Percentiles rank a stretch among this genome's conserved stretches.
These are phyloP conservation scores for Hypoxylon sp. DNA, from an alignment of 2,329 filamentous ascomycete genomes.

Conservation along the genomic window DNA sequence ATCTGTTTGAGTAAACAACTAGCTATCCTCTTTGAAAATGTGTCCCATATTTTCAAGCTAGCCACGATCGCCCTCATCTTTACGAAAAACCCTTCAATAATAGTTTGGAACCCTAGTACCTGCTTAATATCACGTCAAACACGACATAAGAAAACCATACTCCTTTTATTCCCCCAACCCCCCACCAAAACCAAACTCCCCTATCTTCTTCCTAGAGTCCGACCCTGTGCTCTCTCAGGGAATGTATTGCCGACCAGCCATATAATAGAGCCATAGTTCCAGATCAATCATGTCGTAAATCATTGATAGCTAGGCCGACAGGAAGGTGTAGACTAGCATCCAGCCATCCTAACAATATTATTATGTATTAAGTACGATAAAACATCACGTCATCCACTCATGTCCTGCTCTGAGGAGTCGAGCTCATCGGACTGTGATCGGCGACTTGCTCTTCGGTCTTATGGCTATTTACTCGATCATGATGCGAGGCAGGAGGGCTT, in stretches of 20 bases:
- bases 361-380: not conserved
- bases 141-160: not conserved
- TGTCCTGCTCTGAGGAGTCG: conserved; percentile 24
- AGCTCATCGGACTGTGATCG: conserved; percentile 25
- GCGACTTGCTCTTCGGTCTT: conserved; percentile 6
- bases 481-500: conserved; percentile 21
- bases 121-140: not conserved
- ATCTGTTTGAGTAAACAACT: not conserved
- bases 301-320: not conserved
- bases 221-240: not conserved
- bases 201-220: not conserved
- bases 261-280: not conserved
- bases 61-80: not conserved
- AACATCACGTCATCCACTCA: conserved; percentile 1
- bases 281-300: no score
- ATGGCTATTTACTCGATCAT: conserved; percentile 26
- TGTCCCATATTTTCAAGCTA: not conserved
- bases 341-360: not conserved
- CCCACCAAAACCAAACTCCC: no score
- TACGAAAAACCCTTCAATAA: not conserved
- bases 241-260: not conserved
- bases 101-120: not conserved
- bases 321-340: not conserved
- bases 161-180: not conserved
- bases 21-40: not conserved